These are phyloP conservation scores for Ogataea thermomethanolica DNA, from an alignment of 805 yeast species.

Conservation along the genomic window DNA sequence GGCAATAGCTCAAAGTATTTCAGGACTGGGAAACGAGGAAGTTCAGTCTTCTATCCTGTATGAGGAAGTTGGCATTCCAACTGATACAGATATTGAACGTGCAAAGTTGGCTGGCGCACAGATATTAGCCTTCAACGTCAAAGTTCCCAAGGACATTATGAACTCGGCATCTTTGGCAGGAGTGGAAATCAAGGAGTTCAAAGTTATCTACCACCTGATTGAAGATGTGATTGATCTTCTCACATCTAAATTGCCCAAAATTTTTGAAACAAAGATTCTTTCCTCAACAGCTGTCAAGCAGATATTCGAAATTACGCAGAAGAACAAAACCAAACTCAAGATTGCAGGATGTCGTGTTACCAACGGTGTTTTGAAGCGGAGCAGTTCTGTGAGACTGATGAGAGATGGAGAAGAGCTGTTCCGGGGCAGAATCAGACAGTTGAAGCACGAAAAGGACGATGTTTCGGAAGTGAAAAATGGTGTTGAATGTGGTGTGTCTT, in stretches of 20 bases:
- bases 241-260: constrained; percentile 58
- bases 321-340: constrained; percentile 48
- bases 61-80: constrained; percentile 75
- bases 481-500: constrained; percentile 82
- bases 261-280: constrained; percentile 57
- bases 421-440: constrained; percentile 51
- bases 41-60: constrained; percentile 67
- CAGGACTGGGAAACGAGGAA: constrained; percentile 82
- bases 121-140: constrained; percentile 75
- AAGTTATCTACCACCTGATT: constrained; percentile 82
- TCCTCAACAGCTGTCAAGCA: constrained; percentile 70
- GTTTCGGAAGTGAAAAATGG: constrained; percentile 77
- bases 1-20: constrained; percentile 81
- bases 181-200: constrained; percentile 60
- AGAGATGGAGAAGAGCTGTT: constrained; percentile 46
- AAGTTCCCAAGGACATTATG: constrained; percentile 58
- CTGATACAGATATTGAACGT: constrained; percentile 61
- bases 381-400: constrained; percentile 40
- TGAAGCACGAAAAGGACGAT: constrained; percentile 81
- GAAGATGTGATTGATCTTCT: constrained; percentile 75
- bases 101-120: constrained; percentile 70
- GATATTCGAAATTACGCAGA: constrained; percentile 64
- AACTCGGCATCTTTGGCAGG: constrained; percentile 54
- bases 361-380: constrained; percentile 62
- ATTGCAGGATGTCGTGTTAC: constrained; percentile 87